Conservation (phyloP, 2,329 filamentous ascomycete species). For the Cryphonectria nitschkei region DNA sequence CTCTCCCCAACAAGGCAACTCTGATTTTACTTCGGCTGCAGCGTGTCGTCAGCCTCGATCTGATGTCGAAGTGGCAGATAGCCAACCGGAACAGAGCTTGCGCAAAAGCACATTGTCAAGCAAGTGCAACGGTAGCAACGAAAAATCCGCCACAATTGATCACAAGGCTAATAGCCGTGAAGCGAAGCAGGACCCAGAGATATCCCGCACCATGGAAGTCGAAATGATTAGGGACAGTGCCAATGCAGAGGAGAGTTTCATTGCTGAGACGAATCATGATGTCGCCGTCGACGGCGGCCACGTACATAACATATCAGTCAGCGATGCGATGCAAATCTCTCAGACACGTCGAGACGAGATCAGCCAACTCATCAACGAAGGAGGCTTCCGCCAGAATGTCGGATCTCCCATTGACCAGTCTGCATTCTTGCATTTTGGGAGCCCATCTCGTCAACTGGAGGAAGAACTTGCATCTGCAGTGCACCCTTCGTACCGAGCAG, state of each 20-base stretch:
- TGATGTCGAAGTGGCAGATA: constrained; percentile 23
- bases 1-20: background rate
- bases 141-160: constrained; percentile 14
- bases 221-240: constrained; percentile 11
- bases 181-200: constrained; percentile 23
- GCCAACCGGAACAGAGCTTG: constrained; percentile 18
- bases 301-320: constrained; percentile 18
- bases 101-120: constrained; percentile 5
- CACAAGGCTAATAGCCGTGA: constrained; percentile 19
- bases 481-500: constrained; percentile 8
- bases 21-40: background rate
- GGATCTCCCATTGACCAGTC: constrained; percentile 41
- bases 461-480: constrained; percentile 26
- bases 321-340: constrained; percentile 35
- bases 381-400: constrained; percentile 51
- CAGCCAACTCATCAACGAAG: constrained; percentile 49
- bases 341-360: constrained; percentile 45
- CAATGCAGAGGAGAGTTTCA: constrained; percentile 31
- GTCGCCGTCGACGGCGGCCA: background rate
- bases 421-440: constrained; percentile 32
- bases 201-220: constrained; percentile 1
- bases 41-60: background rate
- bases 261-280: constrained; percentile 33
- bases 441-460: constrained; percentile 38
- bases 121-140: constrained; percentile 35